Conservation (phyloP, 331 rosid species). For the Rhamnella rubrinervis region DNA sequence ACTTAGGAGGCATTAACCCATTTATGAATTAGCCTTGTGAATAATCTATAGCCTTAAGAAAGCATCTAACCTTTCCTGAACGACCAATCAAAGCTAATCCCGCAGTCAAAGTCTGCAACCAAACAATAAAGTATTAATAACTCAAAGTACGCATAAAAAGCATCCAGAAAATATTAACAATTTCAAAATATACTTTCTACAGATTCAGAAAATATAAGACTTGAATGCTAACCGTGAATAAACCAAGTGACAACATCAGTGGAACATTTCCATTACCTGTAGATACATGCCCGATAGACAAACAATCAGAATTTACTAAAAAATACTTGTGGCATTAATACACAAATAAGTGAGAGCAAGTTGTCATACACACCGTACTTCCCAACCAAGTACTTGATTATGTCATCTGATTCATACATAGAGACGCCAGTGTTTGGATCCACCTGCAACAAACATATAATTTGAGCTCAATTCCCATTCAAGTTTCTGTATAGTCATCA, state of each 20-base stretch:
- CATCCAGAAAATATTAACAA: slow-evolving; percentile 3
- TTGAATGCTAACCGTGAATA: slow-evolving; percentile 71
- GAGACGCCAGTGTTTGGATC: slow-evolving; percentile 92
- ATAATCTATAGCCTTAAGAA: background rate
- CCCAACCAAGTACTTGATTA: slow-evolving; percentile 78
- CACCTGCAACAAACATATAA: slow-evolving; percentile 53
- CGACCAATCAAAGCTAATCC: slow-evolving; percentile 80
- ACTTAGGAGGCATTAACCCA: background rate
- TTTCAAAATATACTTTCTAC: slow-evolving; percentile 1
- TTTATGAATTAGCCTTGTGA: background rate
- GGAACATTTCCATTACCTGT: slow-evolving; percentile 91
- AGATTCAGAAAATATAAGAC: slow-evolving; percentile 8
- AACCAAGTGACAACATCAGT: slow-evolving; percentile 72
- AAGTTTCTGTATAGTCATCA: background rate
- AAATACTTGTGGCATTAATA: background rate
- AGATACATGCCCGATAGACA: background rate
- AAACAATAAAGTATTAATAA: background rate
- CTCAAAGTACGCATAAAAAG: background rate
- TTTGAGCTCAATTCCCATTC: slow-evolving; percentile 23
- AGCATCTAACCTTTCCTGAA: slow-evolving; percentile 52
- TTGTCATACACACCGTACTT: slow-evolving; percentile 64
- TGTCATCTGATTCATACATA: slow-evolving; percentile 97
- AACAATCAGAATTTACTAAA: slow-evolving; percentile 15
- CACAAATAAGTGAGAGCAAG: slow-evolving; percentile 5
- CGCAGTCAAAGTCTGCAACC: slow-evolving; percentile 79